Evolutionary conservation across 1,284 basidiomycete genomes (phyloP), one percentile per base, ranked within the genome.

Genomic region (Ustilago lituana): DNA sequence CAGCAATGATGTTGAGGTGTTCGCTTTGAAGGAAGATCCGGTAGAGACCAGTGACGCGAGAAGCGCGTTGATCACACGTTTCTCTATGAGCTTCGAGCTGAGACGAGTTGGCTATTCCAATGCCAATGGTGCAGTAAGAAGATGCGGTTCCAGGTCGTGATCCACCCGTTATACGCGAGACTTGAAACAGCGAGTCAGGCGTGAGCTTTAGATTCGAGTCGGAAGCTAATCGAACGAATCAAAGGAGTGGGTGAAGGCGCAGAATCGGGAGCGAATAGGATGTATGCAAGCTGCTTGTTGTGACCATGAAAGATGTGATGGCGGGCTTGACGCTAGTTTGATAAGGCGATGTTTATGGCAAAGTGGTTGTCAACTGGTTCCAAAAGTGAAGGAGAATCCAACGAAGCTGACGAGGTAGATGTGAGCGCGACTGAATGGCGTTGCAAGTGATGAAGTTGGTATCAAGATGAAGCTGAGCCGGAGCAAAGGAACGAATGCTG

Each of bases 381-480:
- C n/a, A n/a, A n/a, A n/a, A n/a, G n/a, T n/a, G n/a, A n/a, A n/a
- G n/a, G n/a, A n/a, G n/a, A n/a, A n/a, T n/a, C n/a, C n/a, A n/a
- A n/a, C n/a, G n/a, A n/a, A 36, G 27, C 12, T 29, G 27, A 29
- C 7, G 12, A 12, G 27, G 23, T 24, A 24, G 24, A n/a, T 5
- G 27, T 11, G 43, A 32, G 43, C 17, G 43, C 32, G 19, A 23
- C 15, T 6, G 27, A 24, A 46, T 23, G 20, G 27, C 10, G 26
- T 22, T n/a, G 44, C 26, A 14, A 23, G 10, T 14, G 26, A 46
- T 33, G 44, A 32, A 29, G 14, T 4, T 22, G 53, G 31, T 37
- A 54, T 23, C 35, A 39, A 32, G 27, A 32, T 38, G 36, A 54
- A 31, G 35, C 22, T 19, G 41, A 14, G 17, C 24, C 35, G 47